Base-by-base conservation (phyloP, 1,284 basidiomycete species). In the Agroathelia rolfsii region DNA sequence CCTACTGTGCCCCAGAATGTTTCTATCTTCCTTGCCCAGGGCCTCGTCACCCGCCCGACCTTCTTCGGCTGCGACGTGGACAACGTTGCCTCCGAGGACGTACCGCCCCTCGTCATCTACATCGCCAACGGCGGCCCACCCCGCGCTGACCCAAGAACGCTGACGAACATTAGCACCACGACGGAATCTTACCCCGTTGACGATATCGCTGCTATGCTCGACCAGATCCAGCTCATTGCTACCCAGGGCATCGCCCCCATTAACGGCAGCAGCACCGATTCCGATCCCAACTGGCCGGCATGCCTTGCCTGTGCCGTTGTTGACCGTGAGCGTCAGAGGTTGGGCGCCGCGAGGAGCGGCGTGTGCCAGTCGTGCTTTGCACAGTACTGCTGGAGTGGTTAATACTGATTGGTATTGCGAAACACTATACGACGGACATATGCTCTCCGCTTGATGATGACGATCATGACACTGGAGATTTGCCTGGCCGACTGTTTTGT, bases 41-140 rank as follows among this genome's bases (percentile, higher is more conserved):
- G 84, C 10, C 61, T 80, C 7, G 80, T 77, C 50, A 62, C 63
- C 24, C 67, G 82, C 12, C 71, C 82, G 5, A 77, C 77, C 0
- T 85, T 87, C 53, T 87, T 85, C 53, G 83, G 83, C 1, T 86
- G 82, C 47, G 55, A 76, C 45, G 72, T 74, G 8, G 49, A 29
- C n/a, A 50, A 61, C 35, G 55, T 25, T 8, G 63, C 70, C 9
- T 55, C 69, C 1, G 67, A 70, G 37, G 76, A 60, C 40, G n/a
- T n/a, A n/a, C n/a, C n/a, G n/a, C 76, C 76, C 0, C 42, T 79
- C 18, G 46, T 78, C 14, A 62, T 78, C 11, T 76, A 73, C 37
- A 53, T 79, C n/a, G 76, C 76, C 3, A 79, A 77, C 17, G n/a
- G 33, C 19, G 13, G 28, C 29, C 41, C 32, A 35, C 28, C 20